Evolutionary conservation across 2,329 filamentous ascomycete genomes (phyloP).

Genomic region (Diaporthe sp.): DNA sequence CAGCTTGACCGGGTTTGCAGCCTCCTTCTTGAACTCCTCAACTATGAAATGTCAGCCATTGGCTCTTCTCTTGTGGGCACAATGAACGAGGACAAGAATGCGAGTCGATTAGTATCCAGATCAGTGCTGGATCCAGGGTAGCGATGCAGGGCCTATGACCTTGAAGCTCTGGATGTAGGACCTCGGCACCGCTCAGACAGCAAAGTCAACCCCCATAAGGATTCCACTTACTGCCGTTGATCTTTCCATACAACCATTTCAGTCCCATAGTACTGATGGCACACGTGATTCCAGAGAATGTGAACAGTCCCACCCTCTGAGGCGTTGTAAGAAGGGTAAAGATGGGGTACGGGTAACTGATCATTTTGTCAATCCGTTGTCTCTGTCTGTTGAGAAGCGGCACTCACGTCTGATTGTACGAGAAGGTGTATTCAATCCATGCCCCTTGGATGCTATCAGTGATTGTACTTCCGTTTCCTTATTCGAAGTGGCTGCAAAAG

Average conservation of each 20-base stretch:
- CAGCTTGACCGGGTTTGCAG: slow-evolving; percentile 50
- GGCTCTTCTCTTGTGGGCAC: not conserved
- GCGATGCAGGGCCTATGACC: not conserved
- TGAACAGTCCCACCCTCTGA: slow-evolving; percentile 79
- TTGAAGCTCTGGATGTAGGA: not conserved
- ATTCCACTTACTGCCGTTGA: slow-evolving; percentile 67
- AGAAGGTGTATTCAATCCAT: slow-evolving; percentile 82
- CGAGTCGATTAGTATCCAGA: not conserved
- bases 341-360: slow-evolving; percentile 88
- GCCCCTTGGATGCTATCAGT: slow-evolving; percentile 53
- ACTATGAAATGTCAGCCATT: slow-evolving; percentile 43
- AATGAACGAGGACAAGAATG: not conserved
- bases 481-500: not conserved
- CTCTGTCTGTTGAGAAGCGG: not conserved
- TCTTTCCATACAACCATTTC: slow-evolving; percentile 76
- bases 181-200: not conserved
- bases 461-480: not conserved
- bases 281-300: slow-evolving; percentile 78
- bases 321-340: slow-evolving; percentile 77
- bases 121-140: not conserved
- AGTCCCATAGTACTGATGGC: slow-evolving; percentile 77
- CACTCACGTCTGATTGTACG: slow-evolving; percentile 74
- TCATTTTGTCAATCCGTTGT: slow-evolving; percentile 33
- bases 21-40: slow-evolving; percentile 56
- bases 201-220: not conserved